Base-by-base conservation (phyloP, 2,329 filamentous ascomycete genomes). In the Apiospora phragmitis region DNA sequence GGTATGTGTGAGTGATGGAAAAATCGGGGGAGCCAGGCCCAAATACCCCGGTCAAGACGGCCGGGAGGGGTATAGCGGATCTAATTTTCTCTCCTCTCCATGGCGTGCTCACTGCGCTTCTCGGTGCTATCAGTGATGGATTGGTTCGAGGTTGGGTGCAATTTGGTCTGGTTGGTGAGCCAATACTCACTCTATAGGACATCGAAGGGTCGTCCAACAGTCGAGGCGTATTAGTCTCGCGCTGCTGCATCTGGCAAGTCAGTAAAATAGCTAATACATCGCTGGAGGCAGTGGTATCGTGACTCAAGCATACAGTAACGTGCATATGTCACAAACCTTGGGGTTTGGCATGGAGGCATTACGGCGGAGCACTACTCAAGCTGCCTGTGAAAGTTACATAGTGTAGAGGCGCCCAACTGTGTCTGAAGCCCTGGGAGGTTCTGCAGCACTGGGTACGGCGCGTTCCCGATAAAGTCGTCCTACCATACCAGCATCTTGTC, bases 1-100 rank as follows among this genome's bases (percentile, higher is more conserved):
- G 55, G 55, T 62, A 62, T 62, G 55, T 38, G 55, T 62, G 55
- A 38, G 55, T 62, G 55, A 38, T 62, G 55, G 55, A 62, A 62
- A 7, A 35, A 38, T 62, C 55, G 55, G 55, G 55, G 55, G 32
- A 62, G 26, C 47, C 21, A 38, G 29, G 18, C n/a, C n/a, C 29
- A 7, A 5, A 62, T 32, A 62, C 21, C 32, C 55, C 55, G 38
- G 55, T 38, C 55, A n/a, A 18, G 21, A 24, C 29, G 21, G 55
- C 21, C 18, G 32, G 32, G 55, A 29, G 32, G 32, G 55, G 18
- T 62, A 38, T n/a, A 38, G 9, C 32, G 55, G 55, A 62, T 62
- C 32, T 38, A 62, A 32, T 62, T 32, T 38, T 38, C 21, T 38
- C 8, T 21, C 32, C 18, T 38, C 55, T 3, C 9, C 32, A 62